Base-by-base conservation (phyloP, 2,329 filamentous ascomycete genomes). In the Madurella mycetomatis region DNA sequence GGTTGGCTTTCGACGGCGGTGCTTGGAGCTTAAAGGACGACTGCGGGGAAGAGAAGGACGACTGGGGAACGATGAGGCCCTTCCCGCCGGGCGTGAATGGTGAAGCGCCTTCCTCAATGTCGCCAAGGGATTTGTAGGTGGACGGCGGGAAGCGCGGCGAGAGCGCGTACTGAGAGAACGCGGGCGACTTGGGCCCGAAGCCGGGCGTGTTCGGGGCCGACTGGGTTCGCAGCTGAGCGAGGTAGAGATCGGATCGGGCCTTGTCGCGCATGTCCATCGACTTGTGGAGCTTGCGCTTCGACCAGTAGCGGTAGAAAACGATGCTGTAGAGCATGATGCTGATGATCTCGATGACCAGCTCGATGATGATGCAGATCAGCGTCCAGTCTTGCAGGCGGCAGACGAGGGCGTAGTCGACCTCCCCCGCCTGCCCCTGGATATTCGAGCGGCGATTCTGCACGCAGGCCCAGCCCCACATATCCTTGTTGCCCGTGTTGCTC, bases 391-490 rank as follows among this genome's bases (percentile, higher is more conserved):
- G 85, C 66, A 99, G 83, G 65, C 92, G 87, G 77, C 94, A 99
- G 62, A 97, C 81, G 48, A 99, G 86, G 25, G 84, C 84, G 73
- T 97, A 99, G 73, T 94, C 80, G 64, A 99, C 82, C 65, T 94
- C 85, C 53, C 92, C 4, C 13, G 34, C 34, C 11, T 11, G 78
- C 58, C 83, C 69, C 70, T 92, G 97, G 50, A 96, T 75, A 48
- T 90, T 73, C 52, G 85, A 76, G 57, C 92, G 85, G 61, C 86
- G 84, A 71, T 96, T 97, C 66, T 95, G 82, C 54, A 92, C 87
- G 71, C 94, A 99, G n/a, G 90, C 84, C 94, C 94, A 99, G 56
- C 92, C 92, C 94, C 94, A 99, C 72, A 99, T 83, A 71, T 99
- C 94, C 72, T 96, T 84, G 66, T 88, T 88, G 60, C 83, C 75